Base-by-base conservation (phyloP, 768 basidiomycete genomes). In the Terana coerulea region DNA sequence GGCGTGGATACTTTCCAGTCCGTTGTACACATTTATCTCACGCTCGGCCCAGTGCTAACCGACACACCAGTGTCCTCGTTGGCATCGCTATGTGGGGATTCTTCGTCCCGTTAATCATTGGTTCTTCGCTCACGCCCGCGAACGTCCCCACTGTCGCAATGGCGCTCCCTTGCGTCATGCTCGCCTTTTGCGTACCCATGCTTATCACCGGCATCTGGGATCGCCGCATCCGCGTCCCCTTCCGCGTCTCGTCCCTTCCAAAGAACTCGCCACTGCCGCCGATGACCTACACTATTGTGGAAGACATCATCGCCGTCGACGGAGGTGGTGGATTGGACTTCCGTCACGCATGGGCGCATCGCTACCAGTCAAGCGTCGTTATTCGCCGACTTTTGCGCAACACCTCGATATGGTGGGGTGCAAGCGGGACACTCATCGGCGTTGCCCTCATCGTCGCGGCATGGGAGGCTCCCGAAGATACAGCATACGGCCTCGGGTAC, bases 301-400 rank as follows among this genome's bases (percentile, higher is more conserved):
- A 67, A 48, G 65, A 67, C 51, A 49, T 67, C 57, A 53, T 67
- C 47, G 64, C 65, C 24, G 65, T 65, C 30, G 65, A 67, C 45
- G 65, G 65, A 30, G 59, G 62, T 25, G 65, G 64, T 39, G 58
- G 64, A 36, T 55, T 60, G 44, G 58, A 59, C 45, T 67, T 65
- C 57, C 65, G 62, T 4, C 61, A 67, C 52, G 65, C 62, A 7
- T 67, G 64, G 65, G 64, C 62, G 17, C 57, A 59, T 25, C 61
- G 62, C 22, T 66, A 66, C 56, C 63, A 66, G 52, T 52, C 59
- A 22, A 64, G 63, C 5, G 39, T 46, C 15, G 54, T 62, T 31
- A 63, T 66, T 57, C 59, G 63, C 35, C 53, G 47, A 14, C 56
- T 64, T 30, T 47, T 64, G 26, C 61, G 64, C 21, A 41, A 51